Evolutionary conservation across 768 basidiomycete species (phyloP).

Genomic region (Baorangia bicolor): DNA sequence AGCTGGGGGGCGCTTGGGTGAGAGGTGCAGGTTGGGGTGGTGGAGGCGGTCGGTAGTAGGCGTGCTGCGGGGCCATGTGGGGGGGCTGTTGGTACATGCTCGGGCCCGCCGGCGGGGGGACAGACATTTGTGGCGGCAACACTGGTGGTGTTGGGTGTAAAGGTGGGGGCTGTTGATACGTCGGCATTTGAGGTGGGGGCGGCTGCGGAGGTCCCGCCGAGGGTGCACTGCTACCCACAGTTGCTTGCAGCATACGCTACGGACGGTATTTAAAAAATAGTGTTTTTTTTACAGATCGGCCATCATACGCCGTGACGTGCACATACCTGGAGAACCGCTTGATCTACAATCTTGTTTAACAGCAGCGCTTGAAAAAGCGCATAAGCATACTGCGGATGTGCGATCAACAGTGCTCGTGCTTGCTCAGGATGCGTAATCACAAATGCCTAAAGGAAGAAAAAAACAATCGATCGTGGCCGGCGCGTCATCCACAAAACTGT

Average conservation of each 20-base stretch:
- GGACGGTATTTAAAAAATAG: constrained; percentile 13
- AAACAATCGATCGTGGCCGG: constrained; percentile 5
- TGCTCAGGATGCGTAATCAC: constrained; percentile 90
- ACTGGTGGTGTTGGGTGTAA: constrained; percentile 35
- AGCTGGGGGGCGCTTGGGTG: constrained; percentile 29
- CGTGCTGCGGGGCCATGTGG: constrained; percentile 31
- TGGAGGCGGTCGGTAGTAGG: constrained; percentile 33
- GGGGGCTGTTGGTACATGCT: constrained; percentile 34
- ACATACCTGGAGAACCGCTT: constrained; percentile 72
- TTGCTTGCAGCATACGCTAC: constrained; percentile 53
- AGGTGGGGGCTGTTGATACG: constrained; percentile 30
- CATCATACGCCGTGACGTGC: constrained; percentile 3
- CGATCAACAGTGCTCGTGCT: constrained; percentile 72
- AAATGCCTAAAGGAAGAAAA: constrained; percentile 68
- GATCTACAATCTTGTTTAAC: constrained; percentile 91
- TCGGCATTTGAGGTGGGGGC: constrained; percentile 33
- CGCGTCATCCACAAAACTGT: constrained; percentile 22
- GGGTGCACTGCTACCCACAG: constrained; percentile 30
- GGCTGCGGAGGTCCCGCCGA: constrained; percentile 31
- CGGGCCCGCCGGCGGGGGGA: constrained; percentile 28
- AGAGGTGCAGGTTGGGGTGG: constrained; percentile 31
- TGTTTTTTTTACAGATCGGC: neutral
- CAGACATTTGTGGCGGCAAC: constrained; percentile 34
- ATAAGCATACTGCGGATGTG: constrained; percentile 92
- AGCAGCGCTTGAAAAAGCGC: constrained; percentile 94